Percentiles rank a stretch among this genome's conserved stretches.
phyloP scores from a whole-genome alignment of 129 eudicot genomes.

The Flaveria sonorensis region DNA sequence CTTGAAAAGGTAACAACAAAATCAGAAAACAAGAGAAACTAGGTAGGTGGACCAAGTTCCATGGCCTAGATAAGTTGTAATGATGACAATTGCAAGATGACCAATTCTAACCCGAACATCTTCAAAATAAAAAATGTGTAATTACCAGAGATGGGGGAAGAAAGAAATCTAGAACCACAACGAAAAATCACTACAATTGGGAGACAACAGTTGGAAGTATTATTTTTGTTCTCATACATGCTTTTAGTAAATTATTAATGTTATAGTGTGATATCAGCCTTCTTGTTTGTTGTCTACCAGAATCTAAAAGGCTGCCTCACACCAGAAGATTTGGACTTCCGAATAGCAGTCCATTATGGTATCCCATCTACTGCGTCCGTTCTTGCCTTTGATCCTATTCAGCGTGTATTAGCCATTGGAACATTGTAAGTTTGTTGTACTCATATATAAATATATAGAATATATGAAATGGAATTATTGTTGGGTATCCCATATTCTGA shows the following conservation, averaged over 20 bases:
- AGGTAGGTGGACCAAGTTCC: background rate
- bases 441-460: slow-evolving; percentile 8
- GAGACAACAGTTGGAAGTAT: background rate
- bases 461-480: background rate
- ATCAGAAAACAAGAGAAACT: background rate
- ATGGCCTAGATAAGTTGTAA: background rate
- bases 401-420: slow-evolving; percentile 83
- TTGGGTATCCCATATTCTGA: background rate
- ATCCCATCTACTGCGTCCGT: slow-evolving; percentile 81
- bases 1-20: background rate
- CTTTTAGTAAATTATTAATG: background rate
- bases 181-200: background rate
- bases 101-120: background rate
- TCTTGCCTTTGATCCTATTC: slow-evolving; percentile 90
- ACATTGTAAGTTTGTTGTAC: slow-evolving; percentile 63
- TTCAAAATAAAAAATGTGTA: background rate
- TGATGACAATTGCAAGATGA: background rate
- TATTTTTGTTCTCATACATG: background rate
- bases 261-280: background rate
- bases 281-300: slow-evolving; percentile 25
- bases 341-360: slow-evolving; percentile 69
- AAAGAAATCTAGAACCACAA: background rate
- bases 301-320: slow-evolving; percentile 43
- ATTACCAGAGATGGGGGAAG: background rate
- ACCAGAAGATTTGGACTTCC: slow-evolving; percentile 64